Conservation (phyloP, 2,329 filamentous ascomycete species). For the Penicillium sp. region DNA sequence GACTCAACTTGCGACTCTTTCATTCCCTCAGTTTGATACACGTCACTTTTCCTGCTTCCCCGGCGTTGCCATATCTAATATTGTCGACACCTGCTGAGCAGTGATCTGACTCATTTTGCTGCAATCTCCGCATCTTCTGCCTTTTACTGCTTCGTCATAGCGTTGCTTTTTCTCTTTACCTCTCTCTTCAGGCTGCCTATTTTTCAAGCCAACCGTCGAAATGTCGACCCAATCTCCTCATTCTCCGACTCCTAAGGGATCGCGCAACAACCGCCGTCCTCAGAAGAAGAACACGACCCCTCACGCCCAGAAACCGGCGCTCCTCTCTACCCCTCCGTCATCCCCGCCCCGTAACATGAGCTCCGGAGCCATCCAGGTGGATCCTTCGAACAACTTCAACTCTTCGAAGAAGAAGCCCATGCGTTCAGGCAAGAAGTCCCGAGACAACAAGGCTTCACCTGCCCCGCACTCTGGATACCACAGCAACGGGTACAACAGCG, state of each 20-base stretch:
- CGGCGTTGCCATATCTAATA: slow-evolving; percentile 23
- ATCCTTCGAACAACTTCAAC: slow-evolving; percentile 25
- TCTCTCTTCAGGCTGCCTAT: slow-evolving; percentile 40
- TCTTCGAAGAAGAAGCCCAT: slow-evolving; percentile 32
- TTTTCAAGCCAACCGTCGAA: slow-evolving; percentile 40
- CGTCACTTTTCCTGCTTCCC: slow-evolving; percentile 12
- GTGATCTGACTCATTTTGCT: slow-evolving; percentile 20
- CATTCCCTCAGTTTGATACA: slow-evolving; percentile 4
- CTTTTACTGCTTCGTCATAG: slow-evolving; percentile 15
- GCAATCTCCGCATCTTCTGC: slow-evolving; percentile 16
- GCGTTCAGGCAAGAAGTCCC: slow-evolving; percentile 31
- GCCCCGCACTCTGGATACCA: slow-evolving; percentile 19
- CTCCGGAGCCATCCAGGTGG: slow-evolving; percentile 23
- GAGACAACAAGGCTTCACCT: slow-evolving; percentile 22
- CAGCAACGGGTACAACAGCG: slow-evolving; percentile 18
- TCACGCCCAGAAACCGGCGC: slow-evolving; percentile 22
- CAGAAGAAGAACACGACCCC: slow-evolving; percentile 32
- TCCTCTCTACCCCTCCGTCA: slow-evolving; percentile 30
- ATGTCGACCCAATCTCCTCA: slow-evolving; percentile 40
- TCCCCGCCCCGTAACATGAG: slow-evolving; percentile 30
- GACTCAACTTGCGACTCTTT: slow-evolving; percentile 9
- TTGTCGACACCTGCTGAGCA: slow-evolving; percentile 29
- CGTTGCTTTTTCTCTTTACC: slow-evolving; percentile 20
- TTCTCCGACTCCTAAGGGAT: slow-evolving; percentile 33
- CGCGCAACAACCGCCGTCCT: slow-evolving; percentile 31